Evolutionary conservation across 2,329 filamentous ascomycete species (phyloP).

Genomic region (Sclerotinia borealis): DNA sequence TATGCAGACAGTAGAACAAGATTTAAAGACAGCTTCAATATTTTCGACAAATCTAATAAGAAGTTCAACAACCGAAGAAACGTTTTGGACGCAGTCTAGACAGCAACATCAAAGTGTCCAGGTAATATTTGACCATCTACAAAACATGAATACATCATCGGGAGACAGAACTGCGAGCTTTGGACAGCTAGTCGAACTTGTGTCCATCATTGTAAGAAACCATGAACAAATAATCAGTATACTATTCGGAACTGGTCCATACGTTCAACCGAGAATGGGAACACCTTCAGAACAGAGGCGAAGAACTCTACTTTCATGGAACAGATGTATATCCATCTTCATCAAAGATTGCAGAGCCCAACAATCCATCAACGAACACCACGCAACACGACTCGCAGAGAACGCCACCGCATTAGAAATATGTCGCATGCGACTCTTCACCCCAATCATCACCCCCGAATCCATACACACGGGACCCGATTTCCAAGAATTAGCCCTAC

Average conservation of each 20-base stretch:
- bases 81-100: not conserved
- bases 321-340: not conserved
- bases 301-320: not conserved
- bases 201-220: not conserved
- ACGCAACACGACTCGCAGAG: not conserved
- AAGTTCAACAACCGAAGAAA: not conserved
- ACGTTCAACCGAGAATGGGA: accelerated
- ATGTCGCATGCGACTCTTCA: not conserved
- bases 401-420: not conserved
- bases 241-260: not conserved
- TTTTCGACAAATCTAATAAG: not conserved
- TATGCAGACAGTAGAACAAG: not conserved
- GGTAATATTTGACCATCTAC: not conserved
- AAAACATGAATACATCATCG: not conserved
- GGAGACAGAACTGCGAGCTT: not conserved
- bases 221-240: not conserved
- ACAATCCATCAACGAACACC: not conserved
- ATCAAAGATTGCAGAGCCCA: not conserved
- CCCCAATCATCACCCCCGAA: not conserved
- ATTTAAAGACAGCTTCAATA: not conserved
- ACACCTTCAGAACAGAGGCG: not conserved
- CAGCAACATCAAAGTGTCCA: not conserved
- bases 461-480: not conserved
- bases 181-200: not conserved
- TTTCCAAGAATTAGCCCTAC: not conserved